Conservation (phyloP, 495 filamentous ascomycete genomes). For the Rhypophila decipiens region DNA sequence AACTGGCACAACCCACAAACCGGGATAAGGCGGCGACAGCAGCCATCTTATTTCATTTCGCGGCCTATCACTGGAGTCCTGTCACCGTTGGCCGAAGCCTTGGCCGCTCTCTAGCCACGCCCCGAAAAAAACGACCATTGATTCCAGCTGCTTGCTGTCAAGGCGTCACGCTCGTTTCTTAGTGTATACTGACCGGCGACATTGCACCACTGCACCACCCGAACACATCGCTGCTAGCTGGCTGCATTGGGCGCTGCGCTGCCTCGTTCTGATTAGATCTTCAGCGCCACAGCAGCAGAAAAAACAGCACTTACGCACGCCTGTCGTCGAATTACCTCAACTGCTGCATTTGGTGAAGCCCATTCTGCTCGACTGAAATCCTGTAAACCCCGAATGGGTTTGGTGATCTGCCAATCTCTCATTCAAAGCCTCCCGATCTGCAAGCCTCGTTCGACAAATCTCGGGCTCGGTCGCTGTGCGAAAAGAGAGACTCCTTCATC, state of each 20-base stretch:
- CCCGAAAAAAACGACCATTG: not conserved
- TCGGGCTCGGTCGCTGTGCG: not conserved
- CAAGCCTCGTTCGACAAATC: not conserved
- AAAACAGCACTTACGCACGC: not conserved
- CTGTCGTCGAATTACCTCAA: not conserved
- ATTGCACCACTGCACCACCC: not conserved
- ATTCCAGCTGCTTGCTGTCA: not conserved
- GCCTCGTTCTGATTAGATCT: not conserved
- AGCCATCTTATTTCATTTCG: not conserved
- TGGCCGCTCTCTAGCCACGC: not conserved
- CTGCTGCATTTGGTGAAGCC: not conserved
- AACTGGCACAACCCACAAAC: not conserved
- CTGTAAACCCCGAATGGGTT: not conserved
- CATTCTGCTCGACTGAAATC: not conserved
- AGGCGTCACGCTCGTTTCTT: constrained; percentile 2
- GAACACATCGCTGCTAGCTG: not conserved
- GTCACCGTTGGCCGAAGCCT: not conserved
- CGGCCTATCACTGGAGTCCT: not conserved
- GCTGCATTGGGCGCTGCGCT: not conserved
- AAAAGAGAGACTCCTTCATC: no score
- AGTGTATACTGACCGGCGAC: not conserved
- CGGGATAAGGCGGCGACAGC: not conserved
- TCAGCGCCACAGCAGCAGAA: not conserved
- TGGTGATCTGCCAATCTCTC: not conserved
- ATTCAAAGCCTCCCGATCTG: not conserved